Conservation (phyloP, 2,329 filamentous ascomycete genomes). For the Phaeomoniella chlamydospora region DNA sequence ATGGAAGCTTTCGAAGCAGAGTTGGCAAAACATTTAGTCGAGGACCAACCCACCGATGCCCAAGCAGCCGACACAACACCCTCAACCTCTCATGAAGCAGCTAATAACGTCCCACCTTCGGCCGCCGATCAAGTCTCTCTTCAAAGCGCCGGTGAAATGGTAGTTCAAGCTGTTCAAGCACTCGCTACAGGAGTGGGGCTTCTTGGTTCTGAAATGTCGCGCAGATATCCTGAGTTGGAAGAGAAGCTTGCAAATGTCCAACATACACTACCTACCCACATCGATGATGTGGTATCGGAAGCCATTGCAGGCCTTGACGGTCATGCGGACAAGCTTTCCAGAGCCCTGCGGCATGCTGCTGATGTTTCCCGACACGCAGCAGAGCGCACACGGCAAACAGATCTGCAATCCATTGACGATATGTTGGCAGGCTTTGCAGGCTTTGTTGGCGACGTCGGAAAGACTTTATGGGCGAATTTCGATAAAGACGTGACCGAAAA, state of each 20-base stretch:
- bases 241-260: conserved; percentile 11
- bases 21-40: conserved; percentile 4
- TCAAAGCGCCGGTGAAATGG: neutral
- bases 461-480: conserved; percentile 5
- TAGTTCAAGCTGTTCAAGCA: neutral
- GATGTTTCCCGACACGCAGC: conserved; percentile 18
- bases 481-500: neutral
- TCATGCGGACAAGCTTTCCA: conserved; percentile 20
- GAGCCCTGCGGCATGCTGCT: conserved; percentile 22
- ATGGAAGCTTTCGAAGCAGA: conserved; percentile 9
- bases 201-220: conserved; percentile 17
- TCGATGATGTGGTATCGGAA: conserved; percentile 19
- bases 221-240: conserved; percentile 2
- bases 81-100: neutral
- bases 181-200: neutral
- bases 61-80: neutral
- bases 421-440: conserved; percentile 21
- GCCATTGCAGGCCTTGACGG: conserved; percentile 20
- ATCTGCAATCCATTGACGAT: conserved; percentile 20
- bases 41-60: neutral
- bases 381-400: conserved; percentile 19
- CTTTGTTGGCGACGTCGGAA: conserved; percentile 25
- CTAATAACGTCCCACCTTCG: too few relatives aligned
- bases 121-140: neutral
- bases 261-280: conserved; percentile 18